Evolutionary conservation across 495 filamentous ascomycete genomes (phyloP).

Genomic region (Terfezia claveryi): DNA sequence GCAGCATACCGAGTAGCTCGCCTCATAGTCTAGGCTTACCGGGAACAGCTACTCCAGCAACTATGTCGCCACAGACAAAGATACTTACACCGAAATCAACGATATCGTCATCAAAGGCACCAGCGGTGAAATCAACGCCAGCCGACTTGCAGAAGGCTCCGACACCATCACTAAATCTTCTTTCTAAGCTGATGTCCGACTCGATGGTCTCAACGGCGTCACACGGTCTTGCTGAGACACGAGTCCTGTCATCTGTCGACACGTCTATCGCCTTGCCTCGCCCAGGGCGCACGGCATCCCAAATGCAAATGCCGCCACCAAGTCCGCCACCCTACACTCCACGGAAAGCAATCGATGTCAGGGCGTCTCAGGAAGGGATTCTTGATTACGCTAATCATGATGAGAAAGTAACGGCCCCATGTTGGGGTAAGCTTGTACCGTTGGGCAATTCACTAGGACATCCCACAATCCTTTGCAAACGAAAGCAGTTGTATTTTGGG

Average conservation of each 20-base stretch:
- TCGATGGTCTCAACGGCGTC: too few species aligned
- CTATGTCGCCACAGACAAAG: not conserved
- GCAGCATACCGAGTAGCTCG: not conserved
- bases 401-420: slow-evolving; percentile 5
- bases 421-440: slow-evolving; percentile 14
- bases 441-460: slow-evolving; percentile 3
- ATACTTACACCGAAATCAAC: not conserved
- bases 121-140: not conserved
- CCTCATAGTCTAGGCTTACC: slow-evolving; percentile 2
- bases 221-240: too few species aligned
- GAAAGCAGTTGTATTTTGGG: slow-evolving; percentile 7
- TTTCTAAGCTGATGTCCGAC: too few species aligned
- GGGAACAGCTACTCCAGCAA: not conserved
- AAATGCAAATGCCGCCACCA: not conserved
- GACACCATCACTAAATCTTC: too few species aligned
- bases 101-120: slow-evolving; percentile 1
- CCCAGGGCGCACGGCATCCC: not conserved
- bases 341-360: not conserved
- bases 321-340: not conserved
- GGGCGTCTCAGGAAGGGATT: not conserved
- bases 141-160: too few species aligned
- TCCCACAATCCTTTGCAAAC: slow-evolving; percentile 4
- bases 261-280: too few species aligned
- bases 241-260: too few species aligned
- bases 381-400: not conserved